phyloP scores from a whole-genome alignment of 1,284 basidiomycete genomes.

The Hemileia vastatrix region DNA sequence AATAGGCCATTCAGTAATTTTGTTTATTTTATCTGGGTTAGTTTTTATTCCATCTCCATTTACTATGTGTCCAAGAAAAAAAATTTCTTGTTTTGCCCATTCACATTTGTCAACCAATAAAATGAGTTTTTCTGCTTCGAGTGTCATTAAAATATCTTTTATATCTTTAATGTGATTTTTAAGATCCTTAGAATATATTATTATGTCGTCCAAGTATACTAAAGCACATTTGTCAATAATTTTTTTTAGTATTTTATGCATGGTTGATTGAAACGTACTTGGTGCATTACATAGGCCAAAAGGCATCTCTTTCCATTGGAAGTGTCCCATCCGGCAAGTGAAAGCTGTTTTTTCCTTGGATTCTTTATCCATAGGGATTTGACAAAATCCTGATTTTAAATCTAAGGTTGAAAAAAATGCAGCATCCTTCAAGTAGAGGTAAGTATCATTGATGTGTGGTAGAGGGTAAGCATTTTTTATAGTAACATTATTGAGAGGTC shows the following conservation, averaged over 20 bases:
- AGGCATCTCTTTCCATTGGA: constrained; percentile 5
- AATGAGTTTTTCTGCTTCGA: neutral
- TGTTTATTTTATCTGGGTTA: neutral
- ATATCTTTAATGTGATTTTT: neutral
- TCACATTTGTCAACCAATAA: neutral
- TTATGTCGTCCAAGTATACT: constrained; percentile 2
- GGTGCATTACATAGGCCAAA: constrained; percentile 26
- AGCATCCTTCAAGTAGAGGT: neutral
- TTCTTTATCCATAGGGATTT: neutral
- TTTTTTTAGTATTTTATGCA: constrained; percentile 28
- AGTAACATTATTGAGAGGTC: neutral
- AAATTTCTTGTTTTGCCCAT: neutral
- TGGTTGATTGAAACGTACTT: constrained; percentile 37
- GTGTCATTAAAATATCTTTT: neutral
- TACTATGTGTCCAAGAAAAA: constrained; percentile 3
- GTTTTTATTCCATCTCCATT: neutral
- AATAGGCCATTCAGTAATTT: neutral
- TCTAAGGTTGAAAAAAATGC: neutral
- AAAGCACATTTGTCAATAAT: constrained; percentile 1
- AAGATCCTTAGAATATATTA: neutral
- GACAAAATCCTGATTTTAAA: neutral
- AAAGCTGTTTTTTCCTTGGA: constrained; percentile 2
- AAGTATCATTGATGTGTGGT: neutral
- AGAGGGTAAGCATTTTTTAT: constrained; percentile 3
- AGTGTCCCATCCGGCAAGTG: neutral